Conservation (phyloP, 176 grass and related monocot genomes). For the Oryza glumipatula region DNA sequence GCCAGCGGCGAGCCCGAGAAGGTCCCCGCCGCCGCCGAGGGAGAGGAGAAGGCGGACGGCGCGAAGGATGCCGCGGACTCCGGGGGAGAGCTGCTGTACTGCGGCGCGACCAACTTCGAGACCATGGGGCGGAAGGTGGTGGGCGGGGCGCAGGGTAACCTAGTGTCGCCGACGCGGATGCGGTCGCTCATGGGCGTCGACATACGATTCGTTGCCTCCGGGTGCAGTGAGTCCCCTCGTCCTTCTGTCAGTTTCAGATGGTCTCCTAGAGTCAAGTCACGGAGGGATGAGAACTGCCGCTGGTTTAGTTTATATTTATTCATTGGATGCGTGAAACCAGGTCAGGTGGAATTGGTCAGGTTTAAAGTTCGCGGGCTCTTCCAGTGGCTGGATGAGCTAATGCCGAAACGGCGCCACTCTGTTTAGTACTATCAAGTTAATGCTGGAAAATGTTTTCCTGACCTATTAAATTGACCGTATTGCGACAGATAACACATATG, state of each 20-base stretch:
- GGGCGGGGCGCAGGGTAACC: conserved; percentile 52
- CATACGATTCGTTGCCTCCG: conserved; percentile 87
- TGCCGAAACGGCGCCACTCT: neutral
- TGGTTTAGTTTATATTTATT: neutral
- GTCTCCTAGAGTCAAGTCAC: neutral
- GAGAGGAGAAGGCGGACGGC: conserved; percentile 52
- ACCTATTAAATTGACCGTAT: neutral
- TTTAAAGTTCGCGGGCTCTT: conserved; percentile 1
- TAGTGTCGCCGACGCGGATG: conserved; percentile 76
- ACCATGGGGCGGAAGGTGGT: conserved; percentile 63
- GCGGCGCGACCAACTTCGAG: conserved; percentile 78
- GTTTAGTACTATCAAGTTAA: neutral
- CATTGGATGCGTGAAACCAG: neutral
- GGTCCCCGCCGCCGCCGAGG: conserved; percentile 28
- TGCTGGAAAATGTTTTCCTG: neutral
- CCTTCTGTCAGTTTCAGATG: neutral
- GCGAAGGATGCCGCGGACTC: neutral
- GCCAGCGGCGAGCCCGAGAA: conserved; percentile 49
- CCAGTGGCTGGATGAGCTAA: neutral
- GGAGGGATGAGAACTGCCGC: neutral
- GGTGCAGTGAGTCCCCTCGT: conserved; percentile 63
- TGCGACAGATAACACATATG: neutral
- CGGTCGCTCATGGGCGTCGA: conserved; percentile 79
- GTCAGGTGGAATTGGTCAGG: neutral
- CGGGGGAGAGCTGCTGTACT: conserved; percentile 83